Base-by-base conservation (phyloP, 129 eudicot species). In the Flaveria sonorensis region DNA sequence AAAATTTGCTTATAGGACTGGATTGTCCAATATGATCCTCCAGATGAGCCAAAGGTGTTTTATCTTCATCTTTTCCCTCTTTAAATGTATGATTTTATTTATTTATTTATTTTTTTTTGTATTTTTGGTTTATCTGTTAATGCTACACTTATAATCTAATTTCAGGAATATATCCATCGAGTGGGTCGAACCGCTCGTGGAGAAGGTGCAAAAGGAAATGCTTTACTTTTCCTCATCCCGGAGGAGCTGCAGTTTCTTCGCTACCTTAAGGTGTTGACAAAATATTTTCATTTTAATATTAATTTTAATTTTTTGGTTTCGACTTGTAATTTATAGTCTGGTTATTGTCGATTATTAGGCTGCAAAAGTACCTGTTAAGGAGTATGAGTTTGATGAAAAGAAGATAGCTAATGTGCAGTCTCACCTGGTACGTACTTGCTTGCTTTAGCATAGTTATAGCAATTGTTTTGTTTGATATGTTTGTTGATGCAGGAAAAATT, bases 161-260 rank as follows among this genome's bases (percentile, higher is more conserved):
- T 50, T 47, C 85, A 94, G 99, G 99, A 95, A 84, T 95, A 91
- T 77, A 86, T 95, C 14, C 99, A 91, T 51, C 85, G 99, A 76
- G 96, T 91, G 63, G 99, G 99, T 64, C 89, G 99, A 50, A 95
- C 99, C 79, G 99, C 97, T 11, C 97, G 94, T 73, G 99, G 96
- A 56, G 96, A 91, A 88, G 97, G 99, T 85, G 92, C 89, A 11
- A 89, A 85, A 78, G 99, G 97, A 50, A 86, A 83, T 57, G 99
- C 97, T 2, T 76, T 95, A 63, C 94, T 95, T 60, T 87, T 95
- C 67, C 79, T 95, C 77, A 89, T 87, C 39, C 94, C 99, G 2
- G 99, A 95, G 74, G 99, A 95, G 75, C 63, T 89, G 26, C 89
- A 76, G 52, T 95, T 95, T 81, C 92, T 91, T 72, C 73, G 78